Evolutionary conservation across 768 basidiomycete species (phyloP).

Genomic region (Epithele typhae): DNA sequence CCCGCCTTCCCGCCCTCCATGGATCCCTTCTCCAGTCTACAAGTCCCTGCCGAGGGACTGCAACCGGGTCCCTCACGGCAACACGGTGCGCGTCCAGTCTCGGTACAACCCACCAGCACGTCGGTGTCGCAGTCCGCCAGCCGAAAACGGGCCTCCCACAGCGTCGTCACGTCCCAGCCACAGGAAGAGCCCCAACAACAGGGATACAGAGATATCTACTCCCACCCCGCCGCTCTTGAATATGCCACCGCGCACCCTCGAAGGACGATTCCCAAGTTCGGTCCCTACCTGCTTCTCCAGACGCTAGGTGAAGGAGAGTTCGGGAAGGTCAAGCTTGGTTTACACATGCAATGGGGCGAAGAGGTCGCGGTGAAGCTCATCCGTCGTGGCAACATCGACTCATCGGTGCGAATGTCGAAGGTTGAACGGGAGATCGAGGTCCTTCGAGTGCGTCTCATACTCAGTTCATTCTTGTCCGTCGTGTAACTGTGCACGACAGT

Average conservation of each 20-base stretch:
- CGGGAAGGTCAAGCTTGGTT: constrained; percentile 97
- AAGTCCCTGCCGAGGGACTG: constrained; percentile 40
- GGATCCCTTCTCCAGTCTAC: constrained; percentile 32
- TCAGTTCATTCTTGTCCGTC: constrained; percentile 16
- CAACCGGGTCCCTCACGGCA: constrained; percentile 44
- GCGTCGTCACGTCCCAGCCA: constrained; percentile 51
- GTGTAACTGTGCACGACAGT: constrained; percentile 39
- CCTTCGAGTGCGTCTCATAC: constrained; percentile 62
- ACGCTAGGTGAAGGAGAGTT: constrained; percentile 98
- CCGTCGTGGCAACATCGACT: constrained; percentile 87
- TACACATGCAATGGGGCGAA: constrained; percentile 91
- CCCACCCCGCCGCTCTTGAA: constrained; percentile 81
- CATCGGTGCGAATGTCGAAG: constrained; percentile 81
- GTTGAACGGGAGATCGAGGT: constrained; percentile 98
- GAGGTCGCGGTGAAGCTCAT: constrained; percentile 99
- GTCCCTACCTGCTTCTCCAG: constrained; percentile 91
- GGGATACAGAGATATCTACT: constrained; percentile 68
- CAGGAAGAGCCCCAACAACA: constrained; percentile 41
- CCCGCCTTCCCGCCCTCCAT: constrained; percentile 15
- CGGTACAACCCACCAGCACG: constrained; percentile 47
- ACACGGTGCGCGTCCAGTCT: constrained; percentile 46
- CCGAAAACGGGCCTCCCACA: constrained; percentile 70
- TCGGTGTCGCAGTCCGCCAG: constrained; percentile 30
- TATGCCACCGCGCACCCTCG: constrained; percentile 79
- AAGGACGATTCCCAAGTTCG: constrained; percentile 89